A percentile compares a stretch with the other conserved stretches of the same genome.
phyloP scores from a whole-genome alignment of 768 basidiomycete species.

The Baorangia bicolor region DNA sequence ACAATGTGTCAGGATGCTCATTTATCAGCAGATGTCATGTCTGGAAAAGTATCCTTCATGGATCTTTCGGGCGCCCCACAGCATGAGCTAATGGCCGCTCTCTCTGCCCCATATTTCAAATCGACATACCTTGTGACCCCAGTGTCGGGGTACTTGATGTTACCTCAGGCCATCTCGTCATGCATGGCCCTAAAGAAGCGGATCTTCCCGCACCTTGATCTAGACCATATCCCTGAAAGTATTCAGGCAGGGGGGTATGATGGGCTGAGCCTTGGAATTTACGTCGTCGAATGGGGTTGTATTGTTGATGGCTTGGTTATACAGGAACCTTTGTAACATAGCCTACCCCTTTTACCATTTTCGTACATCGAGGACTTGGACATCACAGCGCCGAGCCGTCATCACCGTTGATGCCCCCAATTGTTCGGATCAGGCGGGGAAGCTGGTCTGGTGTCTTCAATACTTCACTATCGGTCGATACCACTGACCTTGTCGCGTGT shows the following conservation, averaged over 20 bases:
- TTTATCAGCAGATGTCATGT: slow-evolving; percentile 21
- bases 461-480: not conserved
- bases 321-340: slow-evolving; percentile 2
- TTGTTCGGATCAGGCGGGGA: not conserved
- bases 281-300: slow-evolving; percentile 19
- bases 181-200: slow-evolving; percentile 26
- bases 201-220: slow-evolving; percentile 39
- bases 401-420: not conserved
- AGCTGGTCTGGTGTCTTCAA: not conserved
- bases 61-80: slow-evolving; percentile 33
- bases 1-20: not conserved
- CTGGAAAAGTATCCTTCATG: slow-evolving; percentile 19
- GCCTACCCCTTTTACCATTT: not conserved
- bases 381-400: not conserved
- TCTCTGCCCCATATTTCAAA: slow-evolving; percentile 11
- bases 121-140: slow-evolving; percentile 33
- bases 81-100: slow-evolving; percentile 13
- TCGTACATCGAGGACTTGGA: not conserved
- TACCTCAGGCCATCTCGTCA: slow-evolving; percentile 16
- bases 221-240: slow-evolving; percentile 38
- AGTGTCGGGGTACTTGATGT: slow-evolving; percentile 21
- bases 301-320: not conserved
- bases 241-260: slow-evolving; percentile 28
- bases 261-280: slow-evolving; percentile 36
- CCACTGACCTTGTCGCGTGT: not conserved